Conservation (phyloP, 352 stramenopile genomes). For the Pythium periplocum region DNA sequence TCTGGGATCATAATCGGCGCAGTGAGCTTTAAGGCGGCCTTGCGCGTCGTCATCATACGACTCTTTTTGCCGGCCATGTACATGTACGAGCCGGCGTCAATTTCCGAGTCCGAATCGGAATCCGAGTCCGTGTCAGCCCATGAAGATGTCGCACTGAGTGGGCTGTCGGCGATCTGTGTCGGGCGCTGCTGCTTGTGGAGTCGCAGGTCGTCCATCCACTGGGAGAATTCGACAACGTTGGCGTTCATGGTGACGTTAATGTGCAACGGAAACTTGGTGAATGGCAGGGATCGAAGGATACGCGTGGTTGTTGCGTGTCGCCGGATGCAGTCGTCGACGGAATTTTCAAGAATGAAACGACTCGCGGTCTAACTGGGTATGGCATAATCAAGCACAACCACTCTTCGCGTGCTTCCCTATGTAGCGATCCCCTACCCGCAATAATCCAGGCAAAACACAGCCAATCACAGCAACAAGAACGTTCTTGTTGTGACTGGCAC, state of each 20-base stretch:
- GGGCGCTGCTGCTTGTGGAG: slow-evolving; percentile 16
- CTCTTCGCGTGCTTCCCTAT: slow-evolving; percentile 21
- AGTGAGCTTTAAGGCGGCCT: slow-evolving; percentile 27
- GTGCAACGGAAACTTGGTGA: no score
- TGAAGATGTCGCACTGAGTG: slow-evolving; percentile 36
- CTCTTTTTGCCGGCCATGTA: slow-evolving; percentile 16
- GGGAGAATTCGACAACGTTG: slow-evolving; percentile 37
- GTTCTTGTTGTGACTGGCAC: slow-evolving; percentile 13
- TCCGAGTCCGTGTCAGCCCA: slow-evolving; percentile 47
- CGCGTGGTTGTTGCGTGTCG: neutral
- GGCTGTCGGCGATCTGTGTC: slow-evolving; percentile 3
- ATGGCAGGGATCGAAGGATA: no score
- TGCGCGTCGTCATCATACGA: slow-evolving; percentile 6
- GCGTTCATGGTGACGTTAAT: neutral
- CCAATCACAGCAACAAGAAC: slow-evolving; percentile 25
- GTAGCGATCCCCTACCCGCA: slow-evolving; percentile 11
- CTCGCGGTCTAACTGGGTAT: slow-evolving; percentile 11
- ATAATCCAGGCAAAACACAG: neutral
- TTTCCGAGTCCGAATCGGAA: slow-evolving; percentile 43
- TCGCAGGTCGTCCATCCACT: slow-evolving; percentile 44
- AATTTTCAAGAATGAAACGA: slow-evolving; percentile 28
- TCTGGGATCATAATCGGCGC: slow-evolving; percentile 53
- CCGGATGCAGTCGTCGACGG: neutral
- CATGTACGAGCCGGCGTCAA: slow-evolving; percentile 12
- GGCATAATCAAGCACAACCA: slow-evolving; percentile 11